Base-by-base conservation (phyloP, 75 land plant species). In the Pseudotsuga menziesii region DNA sequence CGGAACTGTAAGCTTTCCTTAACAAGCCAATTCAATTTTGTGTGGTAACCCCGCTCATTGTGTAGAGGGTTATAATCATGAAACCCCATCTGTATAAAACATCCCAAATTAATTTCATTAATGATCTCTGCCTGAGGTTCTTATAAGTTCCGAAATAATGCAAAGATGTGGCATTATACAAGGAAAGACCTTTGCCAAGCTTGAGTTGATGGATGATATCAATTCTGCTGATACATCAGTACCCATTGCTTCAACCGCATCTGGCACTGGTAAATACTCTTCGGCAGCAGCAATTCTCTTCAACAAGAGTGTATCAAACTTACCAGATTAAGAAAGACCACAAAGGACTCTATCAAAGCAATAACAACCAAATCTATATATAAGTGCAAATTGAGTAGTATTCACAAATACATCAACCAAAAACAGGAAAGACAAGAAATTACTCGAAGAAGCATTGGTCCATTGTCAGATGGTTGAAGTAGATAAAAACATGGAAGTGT, bases 231-330 rank as follows among this genome's bases (percentile, higher is more conserved):
- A 63, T 41, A 87, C 77, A 32, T 4, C 41, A 61, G 67, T 27
- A 35, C 67, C 57, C 35, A 54, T 61, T 9, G 41, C 57, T 75
- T 55, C 81, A 36, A 29, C 79, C 13, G 73, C 32, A 63, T 79
- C 82, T 71, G 89, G 87, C 13, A 84, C 22, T 15, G 83, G 82
- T 74, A 85, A 80, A 56, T 86, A 29, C 69, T 93, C 96, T 79
- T 93, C 96, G 35, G 86, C 80, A 36, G 81, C 88, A 58, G 96
- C 96, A 63, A 93, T 84, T 70, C 86, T 85, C 91, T 93, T 83
- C 59, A 85, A 54, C 19, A 57, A 7, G 16, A 73, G 39, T 9
- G 22, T 73, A 48, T 14, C 14, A 44, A 75, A 16, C 26, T 44
- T 44, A 6, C 14, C 9, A 54, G 39, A 56, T 57, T 75, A 62